A percentile compares a stretch with the other conserved stretches of the same genome.
Conservation (phyloP, 2,329 filamentous ascomycete species). For the Zarea fungicola region DNA sequence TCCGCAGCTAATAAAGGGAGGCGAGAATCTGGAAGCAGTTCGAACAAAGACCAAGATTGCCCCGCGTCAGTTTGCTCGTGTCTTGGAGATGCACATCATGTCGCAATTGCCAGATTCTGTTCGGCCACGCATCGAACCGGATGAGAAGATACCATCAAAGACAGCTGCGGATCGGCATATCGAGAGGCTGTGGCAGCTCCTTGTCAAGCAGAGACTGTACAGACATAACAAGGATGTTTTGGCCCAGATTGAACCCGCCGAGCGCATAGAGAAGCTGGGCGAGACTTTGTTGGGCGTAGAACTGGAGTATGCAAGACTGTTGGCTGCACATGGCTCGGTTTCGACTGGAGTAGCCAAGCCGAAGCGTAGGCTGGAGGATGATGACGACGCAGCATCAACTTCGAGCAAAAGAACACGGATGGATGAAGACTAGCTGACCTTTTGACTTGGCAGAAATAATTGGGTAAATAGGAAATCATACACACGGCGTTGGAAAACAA, state of each 20-base stretch:
- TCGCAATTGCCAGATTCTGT: conserved; percentile 52
- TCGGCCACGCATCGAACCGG: conserved; percentile 45
- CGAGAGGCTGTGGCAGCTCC: conserved; percentile 66
- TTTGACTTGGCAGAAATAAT: not conserved
- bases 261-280: conserved; percentile 68
- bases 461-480: not conserved
- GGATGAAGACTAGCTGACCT: conserved; percentile 26
- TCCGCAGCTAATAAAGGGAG: conserved; percentile 53
- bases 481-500: conserved; percentile 14
- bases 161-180: conserved; percentile 54
- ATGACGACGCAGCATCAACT: conserved; percentile 21
- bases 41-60: conserved; percentile 64
- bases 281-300: conserved; percentile 64
- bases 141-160: conserved; percentile 36
- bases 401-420: conserved; percentile 43
- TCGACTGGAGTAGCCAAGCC: conserved; percentile 28
- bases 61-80: conserved; percentile 67
- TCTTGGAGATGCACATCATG: conserved; percentile 72
- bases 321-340: conserved; percentile 43
- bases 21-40: conserved; percentile 49
- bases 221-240: conserved; percentile 68
- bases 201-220: conserved; percentile 74
- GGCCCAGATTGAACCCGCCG: conserved; percentile 60
- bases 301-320: conserved; percentile 64
- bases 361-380: conserved; percentile 43